Evolutionary conservation across 2,329 filamentous ascomycete species (phyloP).

Genomic region (Colletotrichum sp.): DNA sequence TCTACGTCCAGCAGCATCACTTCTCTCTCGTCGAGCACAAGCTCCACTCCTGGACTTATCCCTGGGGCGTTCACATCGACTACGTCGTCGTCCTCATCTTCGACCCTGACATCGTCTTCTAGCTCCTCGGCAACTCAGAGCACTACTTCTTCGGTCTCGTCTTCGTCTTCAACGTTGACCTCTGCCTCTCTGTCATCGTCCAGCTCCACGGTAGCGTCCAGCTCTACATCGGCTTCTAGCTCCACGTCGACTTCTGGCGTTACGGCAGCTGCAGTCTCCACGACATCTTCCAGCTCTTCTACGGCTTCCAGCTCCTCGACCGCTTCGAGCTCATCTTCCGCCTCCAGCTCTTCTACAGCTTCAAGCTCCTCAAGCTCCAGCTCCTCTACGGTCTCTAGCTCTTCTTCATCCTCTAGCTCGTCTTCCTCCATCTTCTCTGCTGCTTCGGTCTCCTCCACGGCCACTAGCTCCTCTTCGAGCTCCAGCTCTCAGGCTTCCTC

Average conservation of each 20-base stretch:
- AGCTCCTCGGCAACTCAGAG: background rate
- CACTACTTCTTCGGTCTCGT: background rate
- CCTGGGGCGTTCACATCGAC: background rate
- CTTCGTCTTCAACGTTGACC: background rate
- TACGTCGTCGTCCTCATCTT: background rate
- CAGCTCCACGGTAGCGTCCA: background rate
- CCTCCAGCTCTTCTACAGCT: background rate
- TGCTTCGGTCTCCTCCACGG: background rate
- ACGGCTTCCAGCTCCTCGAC: background rate
- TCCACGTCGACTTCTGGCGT: background rate
- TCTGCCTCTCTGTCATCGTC: background rate
- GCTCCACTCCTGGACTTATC: background rate
- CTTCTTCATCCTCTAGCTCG: background rate
- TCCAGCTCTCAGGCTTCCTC: background rate
- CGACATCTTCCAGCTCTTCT: background rate
- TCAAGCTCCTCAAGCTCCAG: background rate
- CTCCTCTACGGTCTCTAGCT: background rate
- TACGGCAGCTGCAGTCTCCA: background rate
- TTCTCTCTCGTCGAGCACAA: background rate
- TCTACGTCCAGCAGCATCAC: background rate
- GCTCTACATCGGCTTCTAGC: background rate
- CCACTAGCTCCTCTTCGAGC: background rate
- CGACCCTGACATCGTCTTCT: background rate
- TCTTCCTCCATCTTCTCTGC: background rate
- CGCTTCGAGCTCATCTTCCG: background rate